phyloP scores from a whole-genome alignment of 257 asterid species.

The Ajuga chamaepitys region DNA sequence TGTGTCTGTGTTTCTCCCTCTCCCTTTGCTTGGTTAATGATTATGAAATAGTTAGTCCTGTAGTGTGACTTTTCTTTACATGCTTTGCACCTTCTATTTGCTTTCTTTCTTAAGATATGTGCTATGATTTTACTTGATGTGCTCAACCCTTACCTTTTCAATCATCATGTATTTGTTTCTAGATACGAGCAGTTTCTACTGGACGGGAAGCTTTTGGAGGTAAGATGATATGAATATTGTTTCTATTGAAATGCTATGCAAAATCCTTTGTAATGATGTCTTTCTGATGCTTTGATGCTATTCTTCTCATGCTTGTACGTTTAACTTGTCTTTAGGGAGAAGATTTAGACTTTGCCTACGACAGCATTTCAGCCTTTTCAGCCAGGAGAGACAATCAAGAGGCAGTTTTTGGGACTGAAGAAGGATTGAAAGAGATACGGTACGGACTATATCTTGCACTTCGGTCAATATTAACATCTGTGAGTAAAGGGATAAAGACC shows the following conservation, averaged over 20 bases:
- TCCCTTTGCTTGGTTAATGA: not conserved
- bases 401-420: conserved; percentile 97
- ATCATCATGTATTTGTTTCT: not conserved
- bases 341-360: conserved; percentile 94
- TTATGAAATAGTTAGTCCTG: conserved; percentile 5
- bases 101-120: not conserved
- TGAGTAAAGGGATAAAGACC: not conserved
- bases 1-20: too few species aligned
- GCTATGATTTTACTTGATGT: not conserved
- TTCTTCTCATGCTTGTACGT: conserved; percentile 5
- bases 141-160: not conserved
- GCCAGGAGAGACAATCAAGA: conserved; percentile 94
- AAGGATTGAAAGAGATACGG: conserved; percentile 96
- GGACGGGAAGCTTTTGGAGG: conserved; percentile 95
- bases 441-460: conserved; percentile 16
- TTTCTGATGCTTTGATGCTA: not conserved
- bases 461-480: conserved; percentile 6
- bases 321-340: conserved; percentile 60
- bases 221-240: conserved; percentile 10
- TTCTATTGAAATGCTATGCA: not conserved
- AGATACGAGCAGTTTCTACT: conserved; percentile 82
- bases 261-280: not conserved
- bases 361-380: conserved; percentile 98
- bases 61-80: conserved; percentile 1
- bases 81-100: not conserved